Percentiles rank a stretch among this genome's conserved stretches.
Evolutionary conservation across 345 rosid genomes (phyloP).

Genomic region (Ceriops tagal): DNA sequence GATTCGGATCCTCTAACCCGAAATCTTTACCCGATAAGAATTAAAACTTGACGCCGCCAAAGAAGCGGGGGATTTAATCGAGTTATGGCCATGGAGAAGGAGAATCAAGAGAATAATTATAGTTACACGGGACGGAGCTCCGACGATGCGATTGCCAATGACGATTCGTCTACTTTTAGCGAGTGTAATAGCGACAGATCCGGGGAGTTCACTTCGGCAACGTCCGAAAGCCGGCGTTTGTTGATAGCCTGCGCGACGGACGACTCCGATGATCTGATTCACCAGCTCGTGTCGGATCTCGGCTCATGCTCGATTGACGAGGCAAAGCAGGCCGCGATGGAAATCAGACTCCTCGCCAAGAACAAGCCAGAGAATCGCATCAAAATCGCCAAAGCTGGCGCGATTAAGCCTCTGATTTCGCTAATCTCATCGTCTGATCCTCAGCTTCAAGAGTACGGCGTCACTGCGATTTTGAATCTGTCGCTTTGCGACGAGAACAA

Average conservation of each 20-base stretch:
- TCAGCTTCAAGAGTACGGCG: constrained; percentile 87
- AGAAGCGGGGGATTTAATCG: background rate
- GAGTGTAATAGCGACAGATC: constrained; percentile 95
- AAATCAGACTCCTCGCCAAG: constrained; percentile 84
- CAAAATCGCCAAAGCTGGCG: constrained; percentile 80
- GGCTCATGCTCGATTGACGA: constrained; percentile 72
- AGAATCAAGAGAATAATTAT: constrained; percentile 27
- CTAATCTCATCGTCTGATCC: constrained; percentile 62
- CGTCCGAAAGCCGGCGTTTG: constrained; percentile 62
- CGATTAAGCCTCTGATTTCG: constrained; percentile 69
- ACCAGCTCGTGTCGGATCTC: constrained; percentile 65
- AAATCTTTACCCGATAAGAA: background rate
- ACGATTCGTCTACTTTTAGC: constrained; percentile 72
- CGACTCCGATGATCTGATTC: constrained; percentile 50
- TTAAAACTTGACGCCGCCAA: constrained; percentile 16
- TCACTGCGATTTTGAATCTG: constrained; percentile 84
- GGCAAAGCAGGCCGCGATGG: constrained; percentile 96
- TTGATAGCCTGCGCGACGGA: constrained; percentile 52
- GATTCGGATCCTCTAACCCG: background rate
- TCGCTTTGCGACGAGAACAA: constrained; percentile 96
- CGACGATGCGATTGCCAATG: constrained; percentile 37
- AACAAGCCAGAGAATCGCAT: constrained; percentile 81
- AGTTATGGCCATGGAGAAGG: constrained; percentile 37
- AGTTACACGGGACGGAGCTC: constrained; percentile 45
- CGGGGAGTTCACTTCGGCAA: constrained; percentile 70